A percentile compares a stretch with the other conserved stretches of the same genome.
Evolutionary conservation across 1,284 basidiomycete genomes (phyloP).

Genomic region (Leccinum ambiguum): DNA sequence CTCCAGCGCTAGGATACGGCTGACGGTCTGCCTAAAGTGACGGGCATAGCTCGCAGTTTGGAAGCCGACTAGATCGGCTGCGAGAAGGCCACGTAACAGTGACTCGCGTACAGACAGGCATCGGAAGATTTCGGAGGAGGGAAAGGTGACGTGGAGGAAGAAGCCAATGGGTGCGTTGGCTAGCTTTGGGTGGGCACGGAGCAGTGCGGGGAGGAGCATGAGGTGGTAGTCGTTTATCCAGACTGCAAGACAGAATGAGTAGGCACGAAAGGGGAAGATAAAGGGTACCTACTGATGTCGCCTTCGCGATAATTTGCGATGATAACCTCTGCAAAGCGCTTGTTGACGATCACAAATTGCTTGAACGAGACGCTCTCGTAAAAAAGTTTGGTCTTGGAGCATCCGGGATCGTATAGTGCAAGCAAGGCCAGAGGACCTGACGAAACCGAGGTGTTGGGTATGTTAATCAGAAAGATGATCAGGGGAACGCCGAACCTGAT

Average conservation of each 20-base stretch:
- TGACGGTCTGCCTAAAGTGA: conserved; percentile 83
- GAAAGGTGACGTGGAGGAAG: conserved; percentile 90
- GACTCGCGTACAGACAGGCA: conserved; percentile 71
- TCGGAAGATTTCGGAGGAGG: conserved; percentile 85
- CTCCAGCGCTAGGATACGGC: conserved; percentile 78
- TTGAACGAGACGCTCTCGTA: conserved; percentile 77
- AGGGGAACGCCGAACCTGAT: conserved; percentile 51
- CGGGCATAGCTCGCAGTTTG: conserved; percentile 82
- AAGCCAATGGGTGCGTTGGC: conserved; percentile 77
- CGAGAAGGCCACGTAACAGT: conserved; percentile 73
- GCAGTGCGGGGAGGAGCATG: conserved; percentile 77
- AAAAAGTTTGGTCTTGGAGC: conserved; percentile 79
- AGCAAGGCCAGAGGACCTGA: conserved; percentile 84
- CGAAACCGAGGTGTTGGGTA: neutral
- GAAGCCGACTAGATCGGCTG: conserved; percentile 75
- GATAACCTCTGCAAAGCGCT: conserved; percentile 81
- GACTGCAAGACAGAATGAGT: conserved; percentile 35
- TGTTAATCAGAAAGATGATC: neutral
- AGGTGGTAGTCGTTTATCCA: conserved; percentile 89
- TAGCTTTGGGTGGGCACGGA: conserved; percentile 51
- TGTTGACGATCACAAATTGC: conserved; percentile 82
- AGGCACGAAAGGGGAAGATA: neutral
- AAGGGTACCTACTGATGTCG: conserved; percentile 57
- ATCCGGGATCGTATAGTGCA: conserved; percentile 86
- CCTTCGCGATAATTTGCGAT: conserved; percentile 73